Base-by-base conservation (phyloP, 805 yeast genomes). In the Teunomyces pallodes region DNA sequence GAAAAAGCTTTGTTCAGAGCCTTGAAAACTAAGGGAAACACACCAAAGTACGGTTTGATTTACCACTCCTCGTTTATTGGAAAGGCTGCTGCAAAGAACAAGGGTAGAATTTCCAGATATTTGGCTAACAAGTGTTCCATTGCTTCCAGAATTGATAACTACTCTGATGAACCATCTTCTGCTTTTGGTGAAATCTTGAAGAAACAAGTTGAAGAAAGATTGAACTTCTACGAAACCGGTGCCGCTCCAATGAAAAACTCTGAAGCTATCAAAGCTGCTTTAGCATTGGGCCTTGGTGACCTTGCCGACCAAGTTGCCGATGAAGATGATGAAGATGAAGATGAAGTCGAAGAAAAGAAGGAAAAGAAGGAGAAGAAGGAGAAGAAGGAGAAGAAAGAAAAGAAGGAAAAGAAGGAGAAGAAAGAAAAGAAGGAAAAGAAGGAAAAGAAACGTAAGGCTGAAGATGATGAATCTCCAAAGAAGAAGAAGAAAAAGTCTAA, bases 111-210 rank as follows among this genome's bases (percentile, higher is more conserved):
- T 59, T 92, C 99, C 43, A 87, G 99, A 77, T 94, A 91, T 76
- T 79, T 94, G 74, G 99, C 99, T 57, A 94, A 94, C 86, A 94
- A 94, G 76, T 92, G 98, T 82, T 87, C 99, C 36, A 92, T 94
- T 75, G 99, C 99, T 51, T 90, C 97, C 45, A 90, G 99, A 82
- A 92, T 94, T 64, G 99, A 94, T 76, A 90, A 90, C 77, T 94
- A 90, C 73, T 86, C 97, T 49, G 99, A 94, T 68, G 88, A 86
- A 68, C 97, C 99, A 63, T 79, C 90, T 40, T 87, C 86, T 53
- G 88, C 82, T 46, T 94, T 94, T 61, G 99, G 99, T 69, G 78
- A 82, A 60, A 85, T 91, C 48, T 82, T 94, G 72, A 91, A 90
- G 80, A 82, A 88, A 72, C 99, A 94, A 80, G 98, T 94, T 58